Evolutionary conservation across 495 filamentous ascomycete genomes (phyloP).

Genomic region (Cercophora samala): DNA sequence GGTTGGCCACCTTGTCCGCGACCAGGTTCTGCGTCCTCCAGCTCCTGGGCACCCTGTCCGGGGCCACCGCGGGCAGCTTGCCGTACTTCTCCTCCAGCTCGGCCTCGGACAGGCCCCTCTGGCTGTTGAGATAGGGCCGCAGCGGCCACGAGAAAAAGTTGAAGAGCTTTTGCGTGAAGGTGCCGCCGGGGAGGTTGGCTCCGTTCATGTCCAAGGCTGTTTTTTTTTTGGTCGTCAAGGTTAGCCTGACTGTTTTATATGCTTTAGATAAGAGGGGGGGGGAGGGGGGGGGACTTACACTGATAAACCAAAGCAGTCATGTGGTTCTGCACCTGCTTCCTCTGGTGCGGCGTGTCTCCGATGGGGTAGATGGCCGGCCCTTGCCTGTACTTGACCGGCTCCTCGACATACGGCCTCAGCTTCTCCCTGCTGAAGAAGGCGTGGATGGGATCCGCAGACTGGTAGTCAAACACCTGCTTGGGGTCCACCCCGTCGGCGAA

Average conservation of each 20-base stretch:
- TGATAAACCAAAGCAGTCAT: slow-evolving; percentile 15
- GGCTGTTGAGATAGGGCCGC: too few species aligned
- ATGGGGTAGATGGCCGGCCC: slow-evolving; percentile 27
- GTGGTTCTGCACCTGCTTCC: slow-evolving; percentile 17
- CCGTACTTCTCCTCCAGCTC: not conserved
- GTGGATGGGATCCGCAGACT: slow-evolving; percentile 17
- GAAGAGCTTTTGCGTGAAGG: not conserved
- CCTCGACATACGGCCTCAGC: slow-evolving; percentile 21
- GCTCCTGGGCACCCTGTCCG: not conserved
- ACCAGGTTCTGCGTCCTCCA: not conserved
- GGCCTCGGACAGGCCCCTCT: not conserved
- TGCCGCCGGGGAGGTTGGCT: not conserved
- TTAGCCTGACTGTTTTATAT: not conserved
- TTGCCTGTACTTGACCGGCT: slow-evolving; percentile 15
- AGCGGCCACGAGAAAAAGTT: not conserved
- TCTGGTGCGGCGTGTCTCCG: slow-evolving; percentile 29
- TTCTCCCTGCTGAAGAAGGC: slow-evolving; percentile 19
- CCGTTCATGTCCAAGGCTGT: not conserved
- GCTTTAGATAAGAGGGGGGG: not conserved
- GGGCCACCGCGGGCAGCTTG: not conserved
- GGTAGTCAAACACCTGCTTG: slow-evolving; percentile 18
- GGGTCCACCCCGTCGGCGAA: slow-evolving; percentile 16
- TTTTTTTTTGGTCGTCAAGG: not conserved
- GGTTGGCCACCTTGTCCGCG: not conserved
- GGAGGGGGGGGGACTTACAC: slow-evolving; percentile 18